phyloP scores from a whole-genome alignment of 768 basidiomycete species.

The Strobilomyces confusus region DNA sequence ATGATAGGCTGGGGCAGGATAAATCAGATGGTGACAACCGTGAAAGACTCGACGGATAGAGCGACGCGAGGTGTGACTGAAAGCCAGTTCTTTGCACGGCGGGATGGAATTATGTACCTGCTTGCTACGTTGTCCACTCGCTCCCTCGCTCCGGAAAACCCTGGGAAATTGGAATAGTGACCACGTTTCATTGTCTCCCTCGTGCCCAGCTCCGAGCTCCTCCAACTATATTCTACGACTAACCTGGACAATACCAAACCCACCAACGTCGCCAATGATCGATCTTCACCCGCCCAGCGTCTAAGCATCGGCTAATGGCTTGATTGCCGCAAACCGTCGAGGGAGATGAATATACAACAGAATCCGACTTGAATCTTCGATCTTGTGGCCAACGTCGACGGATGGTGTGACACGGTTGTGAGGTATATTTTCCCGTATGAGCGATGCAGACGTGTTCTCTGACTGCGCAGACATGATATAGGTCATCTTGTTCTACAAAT shows the following conservation, averaged over 20 bases:
- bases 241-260: background rate
- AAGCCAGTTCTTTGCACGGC: too few species aligned
- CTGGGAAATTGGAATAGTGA: too few species aligned
- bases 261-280: background rate
- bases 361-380: background rate
- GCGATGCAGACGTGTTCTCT: conserved; percentile 1
- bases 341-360: background rate
- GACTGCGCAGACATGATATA: background rate
- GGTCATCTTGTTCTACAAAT: conserved; percentile 3
- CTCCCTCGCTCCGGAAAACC: too few species aligned
- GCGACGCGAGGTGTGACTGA: too few species aligned
- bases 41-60: too few species aligned
- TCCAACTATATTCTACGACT: background rate
- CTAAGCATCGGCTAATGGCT: conserved; percentile 2
- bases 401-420: background rate
- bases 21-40: too few species aligned
- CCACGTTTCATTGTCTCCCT: background rate
- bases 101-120: too few species aligned
- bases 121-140: too few species aligned
- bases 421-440: background rate
- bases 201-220: too few species aligned
- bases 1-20: too few species aligned
- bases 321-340: conserved; percentile 5
- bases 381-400: background rate
- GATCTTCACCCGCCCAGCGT: background rate